Evolutionary conservation across 768 basidiomycete species (phyloP).

Genomic region (Rhodosporidiobolus sp.): DNA sequence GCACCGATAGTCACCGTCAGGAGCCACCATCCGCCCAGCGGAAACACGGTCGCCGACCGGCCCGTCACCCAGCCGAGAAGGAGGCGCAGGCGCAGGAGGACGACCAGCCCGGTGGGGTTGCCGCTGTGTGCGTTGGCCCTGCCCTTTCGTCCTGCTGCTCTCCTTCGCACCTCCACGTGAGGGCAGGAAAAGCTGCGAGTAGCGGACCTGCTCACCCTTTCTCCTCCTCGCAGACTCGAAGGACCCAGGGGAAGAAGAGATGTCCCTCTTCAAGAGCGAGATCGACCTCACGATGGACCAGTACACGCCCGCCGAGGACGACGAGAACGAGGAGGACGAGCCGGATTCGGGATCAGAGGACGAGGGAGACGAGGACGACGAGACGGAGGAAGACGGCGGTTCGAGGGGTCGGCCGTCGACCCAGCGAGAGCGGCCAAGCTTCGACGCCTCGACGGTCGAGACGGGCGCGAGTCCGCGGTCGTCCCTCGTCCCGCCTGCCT

Average conservation of each 20-base stretch:
- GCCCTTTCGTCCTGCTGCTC: too few relatives aligned
- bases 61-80: slow-evolving; percentile 17
- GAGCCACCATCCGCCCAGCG: slow-evolving; percentile 26
- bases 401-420: neutral
- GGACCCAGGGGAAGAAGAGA: slow-evolving; percentile 27
- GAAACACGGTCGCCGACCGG: slow-evolving; percentile 22
- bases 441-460: slow-evolving; percentile 15
- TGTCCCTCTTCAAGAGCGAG: slow-evolving; percentile 26
- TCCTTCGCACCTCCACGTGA: neutral
- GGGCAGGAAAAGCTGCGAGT: neutral
- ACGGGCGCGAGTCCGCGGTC: neutral
- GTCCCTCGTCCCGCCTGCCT: too few relatives aligned
- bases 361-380: slow-evolving; percentile 8
- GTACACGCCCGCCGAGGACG: neutral
- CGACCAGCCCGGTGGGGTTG: slow-evolving; percentile 26
- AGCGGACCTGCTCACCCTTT: neutral
- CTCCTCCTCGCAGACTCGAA: slow-evolving; percentile 2
- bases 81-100: slow-evolving; percentile 19
- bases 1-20: neutral
- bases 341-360: neutral
- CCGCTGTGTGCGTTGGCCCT: slow-evolving; percentile 22
- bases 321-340: neutral
- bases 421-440: slow-evolving; percentile 13
- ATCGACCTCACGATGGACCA: slow-evolving; percentile 3
- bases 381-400: neutral